A percentile compares a stretch with the other conserved stretches of the same genome.
Conservation (phyloP, 495 filamentous ascomycete species). For the Astrothelium subdiscretum region DNA sequence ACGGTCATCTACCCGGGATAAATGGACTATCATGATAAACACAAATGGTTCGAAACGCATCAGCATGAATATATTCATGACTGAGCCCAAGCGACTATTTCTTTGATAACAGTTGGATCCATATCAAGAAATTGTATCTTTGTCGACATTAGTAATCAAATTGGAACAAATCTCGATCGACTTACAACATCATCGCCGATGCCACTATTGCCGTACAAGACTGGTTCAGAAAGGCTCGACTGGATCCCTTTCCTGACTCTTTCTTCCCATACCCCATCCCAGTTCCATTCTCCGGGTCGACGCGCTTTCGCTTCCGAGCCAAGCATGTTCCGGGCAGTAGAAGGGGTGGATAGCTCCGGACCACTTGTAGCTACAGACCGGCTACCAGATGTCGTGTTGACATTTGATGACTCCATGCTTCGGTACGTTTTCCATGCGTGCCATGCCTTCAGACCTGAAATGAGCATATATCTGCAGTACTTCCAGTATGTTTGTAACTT, state of each 20-base stretch:
- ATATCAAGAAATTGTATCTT: conserved; percentile 4
- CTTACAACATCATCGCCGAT: conserved; percentile 60
- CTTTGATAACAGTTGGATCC: neutral
- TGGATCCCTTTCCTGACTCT: conserved; percentile 66
- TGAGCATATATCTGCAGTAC: neutral
- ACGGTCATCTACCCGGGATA: too few species aligned
- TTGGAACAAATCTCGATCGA: neutral
- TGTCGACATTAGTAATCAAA: neutral
- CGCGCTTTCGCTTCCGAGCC: conserved; percentile 27
- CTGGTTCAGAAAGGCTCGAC: conserved; percentile 62
- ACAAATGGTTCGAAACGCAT: neutral
- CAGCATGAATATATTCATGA: too few species aligned
- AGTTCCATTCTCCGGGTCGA: conserved; percentile 78
- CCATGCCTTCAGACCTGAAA: conserved; percentile 9
- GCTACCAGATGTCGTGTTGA: neutral
- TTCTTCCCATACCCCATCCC: conserved; percentile 90
- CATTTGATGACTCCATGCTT: neutral
- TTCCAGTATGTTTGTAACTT: conserved; percentile 38
- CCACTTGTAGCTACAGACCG: neutral
- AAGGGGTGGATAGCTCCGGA: neutral
- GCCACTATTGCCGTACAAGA: conserved; percentile 54
- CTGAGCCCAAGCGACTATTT: neutral
- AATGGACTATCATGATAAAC: too few species aligned
- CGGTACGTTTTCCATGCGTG: conserved; percentile 19
- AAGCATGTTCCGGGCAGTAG: conserved; percentile 6